Evolutionary conservation across 2,329 filamentous ascomycete species (phyloP), one percentile per base, ranked within the genome.

Genomic region (Trichocomaceae sp.): DNA sequence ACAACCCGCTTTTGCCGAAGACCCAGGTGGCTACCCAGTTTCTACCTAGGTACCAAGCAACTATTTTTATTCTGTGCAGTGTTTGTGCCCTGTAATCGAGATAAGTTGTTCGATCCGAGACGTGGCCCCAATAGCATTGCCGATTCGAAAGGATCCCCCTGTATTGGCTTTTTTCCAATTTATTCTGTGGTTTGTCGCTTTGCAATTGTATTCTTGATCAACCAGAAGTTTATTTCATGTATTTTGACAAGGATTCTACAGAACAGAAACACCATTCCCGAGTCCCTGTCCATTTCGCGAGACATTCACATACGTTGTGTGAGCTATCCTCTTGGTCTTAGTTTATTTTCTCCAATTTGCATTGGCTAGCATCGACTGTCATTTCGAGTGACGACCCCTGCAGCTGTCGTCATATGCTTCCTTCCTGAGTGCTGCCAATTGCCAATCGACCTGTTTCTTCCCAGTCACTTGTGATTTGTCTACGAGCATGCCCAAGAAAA

Each of bases 51-150:
- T 26, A 35, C 48, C 42, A 20, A 39, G 44, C 35, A 33, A 19
- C 33, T 41, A 37, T 35, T 50, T 49, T 52, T 46, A 35, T 50
- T 44, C 42, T 41, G 12, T 35, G 31, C 31, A 35, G 31, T 35
- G 22, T 45, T 50, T 47, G 26, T 26, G 41, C 35, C n/a, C 19
- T 50, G 42, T 41, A 13, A 41, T 41, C 26, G 53, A 61, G 57
- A 60, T 33, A 35, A 47, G 58, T 64, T 64, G 64, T 64, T 62
- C 59, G 59, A 65, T 59, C 59, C 61, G 64, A 71, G 67, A 74
- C 71, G 71, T 74, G 71, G 71, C 63, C 70, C 56, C 71, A 73
- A 73, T 73, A 59, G 66, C 55, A 65, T 55, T 33, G 33, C 49
- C 56, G 62, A 58, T 54, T 60, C 61, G 62, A 60, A 63, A 61